phyloP scores from a whole-genome alignment of 2,329 filamentous ascomycete species.

The Ascochyta pisi region DNA sequence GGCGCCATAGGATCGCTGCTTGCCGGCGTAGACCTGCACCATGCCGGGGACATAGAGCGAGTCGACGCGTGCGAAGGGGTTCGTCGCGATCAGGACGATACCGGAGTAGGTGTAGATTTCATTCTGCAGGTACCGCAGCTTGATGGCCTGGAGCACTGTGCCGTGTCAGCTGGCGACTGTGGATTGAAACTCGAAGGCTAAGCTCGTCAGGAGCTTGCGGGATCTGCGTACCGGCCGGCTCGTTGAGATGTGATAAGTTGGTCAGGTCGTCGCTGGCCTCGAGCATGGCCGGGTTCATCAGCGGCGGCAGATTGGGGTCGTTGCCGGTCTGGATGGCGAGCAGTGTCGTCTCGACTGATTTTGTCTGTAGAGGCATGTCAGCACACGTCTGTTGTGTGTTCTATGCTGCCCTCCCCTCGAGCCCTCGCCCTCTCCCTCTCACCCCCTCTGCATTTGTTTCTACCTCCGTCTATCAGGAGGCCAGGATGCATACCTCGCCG shows the following conservation, averaged over 20 bases:
- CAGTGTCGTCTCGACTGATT: conserved; percentile 77
- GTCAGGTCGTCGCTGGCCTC: conserved; percentile 98
- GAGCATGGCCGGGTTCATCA: conserved; percentile 98
- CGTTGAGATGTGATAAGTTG: conserved; percentile 96
- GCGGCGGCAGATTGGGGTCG: conserved; percentile 79
- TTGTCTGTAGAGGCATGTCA: conserved; percentile 64
- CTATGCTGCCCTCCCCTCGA: not conserved
- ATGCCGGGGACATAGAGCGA: conserved; percentile 98
- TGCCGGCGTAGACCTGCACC: conserved; percentile 99
- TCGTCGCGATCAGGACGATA: conserved; percentile 97
- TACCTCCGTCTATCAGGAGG: not conserved
- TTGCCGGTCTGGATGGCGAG: conserved; percentile 78
- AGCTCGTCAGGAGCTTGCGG: not conserved
- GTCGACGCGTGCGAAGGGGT: conserved; percentile 96
- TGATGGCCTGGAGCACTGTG: conserved; percentile 93
- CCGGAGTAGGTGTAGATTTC: conserved; percentile 99
- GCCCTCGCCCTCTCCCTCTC: too few species aligned
- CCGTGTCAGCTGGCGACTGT: conserved; percentile 30
- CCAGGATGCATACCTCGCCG: conserved; percentile 73
- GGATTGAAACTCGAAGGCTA: conserved; percentile 2
- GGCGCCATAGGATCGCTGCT: conserved; percentile 93
- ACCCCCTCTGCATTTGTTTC: not conserved
- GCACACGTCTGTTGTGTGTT: conserved; percentile 6
- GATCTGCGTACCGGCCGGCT: conserved; percentile 79
- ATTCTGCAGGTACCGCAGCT: conserved; percentile 95